phyloP scores from a whole-genome alignment of 805 yeast species.

The Saturnispora besseyi region DNA sequence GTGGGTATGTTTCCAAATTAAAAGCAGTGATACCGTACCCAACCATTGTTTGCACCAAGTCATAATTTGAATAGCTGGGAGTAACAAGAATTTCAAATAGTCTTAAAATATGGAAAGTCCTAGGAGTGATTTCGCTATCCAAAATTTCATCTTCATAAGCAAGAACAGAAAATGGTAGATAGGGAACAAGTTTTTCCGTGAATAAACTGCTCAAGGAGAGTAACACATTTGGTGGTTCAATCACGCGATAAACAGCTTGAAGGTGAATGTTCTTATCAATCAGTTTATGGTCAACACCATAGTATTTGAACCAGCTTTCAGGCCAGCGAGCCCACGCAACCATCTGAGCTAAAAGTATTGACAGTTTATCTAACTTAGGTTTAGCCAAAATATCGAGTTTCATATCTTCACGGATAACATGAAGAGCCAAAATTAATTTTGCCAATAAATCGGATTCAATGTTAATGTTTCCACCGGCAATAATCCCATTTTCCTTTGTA shows the following conservation, averaged over 20 bases:
- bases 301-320: constrained; percentile 51
- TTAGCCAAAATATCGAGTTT: constrained; percentile 44
- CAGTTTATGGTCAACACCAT: constrained; percentile 28
- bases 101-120: constrained; percentile 49
- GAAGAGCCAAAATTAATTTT: constrained; percentile 58
- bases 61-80: constrained; percentile 38
- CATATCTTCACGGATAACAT: constrained; percentile 68
- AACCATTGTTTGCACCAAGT: constrained; percentile 54
- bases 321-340: constrained; percentile 71
- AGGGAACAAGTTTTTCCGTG: constrained; percentile 40
- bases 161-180: constrained; percentile 56
- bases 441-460: constrained; percentile 43
- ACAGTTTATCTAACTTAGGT: constrained; percentile 33
- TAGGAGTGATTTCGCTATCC: constrained; percentile 55
- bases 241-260: constrained; percentile 36
- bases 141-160: constrained; percentile 51
- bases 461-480: constrained; percentile 1
- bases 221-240: constrained; percentile 52
- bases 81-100: constrained; percentile 58
- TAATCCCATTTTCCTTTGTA: background rate
- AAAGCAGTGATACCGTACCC: constrained; percentile 42
- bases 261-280: constrained; percentile 36
- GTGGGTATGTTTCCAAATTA: constrained; percentile 61
- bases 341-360: constrained; percentile 50
- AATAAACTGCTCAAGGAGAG: constrained; percentile 47